Evolutionary conservation across 768 basidiomycete genomes (phyloP).

Genomic region (Obba rivulosa): DNA sequence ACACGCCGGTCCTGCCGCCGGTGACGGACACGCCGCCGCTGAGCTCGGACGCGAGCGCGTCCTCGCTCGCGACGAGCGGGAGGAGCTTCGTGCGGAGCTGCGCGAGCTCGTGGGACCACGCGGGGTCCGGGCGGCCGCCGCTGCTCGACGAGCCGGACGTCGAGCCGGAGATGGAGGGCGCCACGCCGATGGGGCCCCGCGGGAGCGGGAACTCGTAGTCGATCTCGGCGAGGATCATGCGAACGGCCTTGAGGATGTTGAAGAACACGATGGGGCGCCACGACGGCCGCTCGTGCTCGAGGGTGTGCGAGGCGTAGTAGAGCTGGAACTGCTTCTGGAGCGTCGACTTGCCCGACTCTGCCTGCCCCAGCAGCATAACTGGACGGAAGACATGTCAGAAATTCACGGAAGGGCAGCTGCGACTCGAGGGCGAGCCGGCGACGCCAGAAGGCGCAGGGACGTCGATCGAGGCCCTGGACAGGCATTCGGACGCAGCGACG

Average conservation of each 20-base stretch:
- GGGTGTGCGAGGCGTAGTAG: slow-evolving; percentile 52
- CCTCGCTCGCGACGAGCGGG: slow-evolving; percentile 62
- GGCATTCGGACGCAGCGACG: too few species aligned
- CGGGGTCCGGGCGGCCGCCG: slow-evolving; percentile 14
- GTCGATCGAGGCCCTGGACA: too few species aligned
- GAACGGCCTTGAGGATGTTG: slow-evolving; percentile 64
- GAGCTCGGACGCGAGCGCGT: slow-evolving; percentile 61
- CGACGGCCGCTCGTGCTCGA: slow-evolving; percentile 34
- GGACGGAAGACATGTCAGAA: background rate
- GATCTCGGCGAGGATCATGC: slow-evolving; percentile 67
- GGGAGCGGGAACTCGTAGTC: slow-evolving; percentile 45
- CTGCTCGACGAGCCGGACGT: slow-evolving; percentile 22
- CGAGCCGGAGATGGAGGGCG: slow-evolving; percentile 4
- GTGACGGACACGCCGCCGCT: slow-evolving; percentile 57
- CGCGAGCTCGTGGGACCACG: slow-evolving; percentile 41
- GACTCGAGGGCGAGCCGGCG: background rate
- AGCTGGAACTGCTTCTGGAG: slow-evolving; percentile 83
- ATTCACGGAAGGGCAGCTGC: too few species aligned
- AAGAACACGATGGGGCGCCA: slow-evolving; percentile 43
- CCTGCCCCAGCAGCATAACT: slow-evolving; percentile 31
- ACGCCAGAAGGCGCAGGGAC: too few species aligned
- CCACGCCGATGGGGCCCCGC: slow-evolving; percentile 12
- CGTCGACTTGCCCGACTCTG: slow-evolving; percentile 65
- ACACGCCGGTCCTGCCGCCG: slow-evolving; percentile 58
- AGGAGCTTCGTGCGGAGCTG: slow-evolving; percentile 51